phyloP scores from a whole-genome alignment of 176 grass and related monocot genomes.

The Neostapfia colusana region DNA sequence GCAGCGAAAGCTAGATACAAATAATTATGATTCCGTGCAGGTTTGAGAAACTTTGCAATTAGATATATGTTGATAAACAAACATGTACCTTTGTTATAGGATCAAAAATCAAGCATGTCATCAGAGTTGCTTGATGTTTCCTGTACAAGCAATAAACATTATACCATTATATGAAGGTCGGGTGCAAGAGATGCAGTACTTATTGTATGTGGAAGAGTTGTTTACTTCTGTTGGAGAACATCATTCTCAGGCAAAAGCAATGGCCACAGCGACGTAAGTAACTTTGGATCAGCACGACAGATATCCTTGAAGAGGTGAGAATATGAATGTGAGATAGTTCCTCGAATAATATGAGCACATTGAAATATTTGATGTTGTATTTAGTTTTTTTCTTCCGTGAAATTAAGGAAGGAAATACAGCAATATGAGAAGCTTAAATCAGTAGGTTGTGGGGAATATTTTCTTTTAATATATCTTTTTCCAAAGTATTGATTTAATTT shows the following conservation, averaged over 20 bases:
- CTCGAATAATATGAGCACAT: slow-evolving; percentile 11
- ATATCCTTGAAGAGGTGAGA: slow-evolving; percentile 63
- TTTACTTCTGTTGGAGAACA: slow-evolving; percentile 78
- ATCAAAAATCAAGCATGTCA: slow-evolving; percentile 96
- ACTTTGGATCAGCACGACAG: slow-evolving; percentile 81
- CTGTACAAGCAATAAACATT: slow-evolving; percentile 53
- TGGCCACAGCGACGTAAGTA: slow-evolving; percentile 83
- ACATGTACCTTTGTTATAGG: slow-evolving; percentile 73
- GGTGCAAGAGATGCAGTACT: slow-evolving; percentile 20
- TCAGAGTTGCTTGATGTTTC: slow-evolving; percentile 87
- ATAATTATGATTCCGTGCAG: background rate
- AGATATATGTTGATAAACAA: slow-evolving; percentile 1
- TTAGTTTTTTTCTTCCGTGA: background rate
- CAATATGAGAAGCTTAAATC: background rate
- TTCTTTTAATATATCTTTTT: background rate
- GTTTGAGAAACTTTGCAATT: slow-evolving; percentile 6
- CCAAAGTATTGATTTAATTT: slow-evolving; percentile 14
- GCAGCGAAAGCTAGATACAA: slow-evolving; percentile 23
- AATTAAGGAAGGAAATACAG: slow-evolving; percentile 23
- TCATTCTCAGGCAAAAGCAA: slow-evolving; percentile 91
- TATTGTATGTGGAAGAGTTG: slow-evolving; percentile 19
- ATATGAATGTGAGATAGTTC: slow-evolving; percentile 27
- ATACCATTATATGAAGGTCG: slow-evolving; percentile 29
- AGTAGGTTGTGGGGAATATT: slow-evolving; percentile 15
- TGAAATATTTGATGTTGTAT: slow-evolving; percentile 14